A percentile compares a stretch with the other conserved stretches of the same genome.
Evolutionary conservation across 2,329 filamentous ascomycete species (phyloP).

Genomic region (Trichoderma brevicompactum): DNA sequence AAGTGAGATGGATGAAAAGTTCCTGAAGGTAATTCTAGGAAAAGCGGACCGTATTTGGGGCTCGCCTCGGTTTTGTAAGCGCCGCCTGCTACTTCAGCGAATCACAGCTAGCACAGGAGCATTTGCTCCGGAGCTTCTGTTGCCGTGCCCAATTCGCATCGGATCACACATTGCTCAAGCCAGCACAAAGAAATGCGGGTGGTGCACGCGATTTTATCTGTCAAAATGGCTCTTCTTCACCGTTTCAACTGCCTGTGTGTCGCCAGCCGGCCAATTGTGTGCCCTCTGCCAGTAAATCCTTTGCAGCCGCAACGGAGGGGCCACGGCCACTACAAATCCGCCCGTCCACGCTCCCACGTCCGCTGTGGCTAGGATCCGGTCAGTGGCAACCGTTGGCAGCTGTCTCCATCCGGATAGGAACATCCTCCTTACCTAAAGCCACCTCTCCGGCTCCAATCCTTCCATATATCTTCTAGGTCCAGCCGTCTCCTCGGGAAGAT

Average conservation of each 20-base stretch:
- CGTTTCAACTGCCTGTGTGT: slow-evolving; percentile 25
- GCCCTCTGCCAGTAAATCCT: slow-evolving; percentile 29
- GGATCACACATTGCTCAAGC: slow-evolving; percentile 38
- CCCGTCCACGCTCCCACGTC: slow-evolving; percentile 13
- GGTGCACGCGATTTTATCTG: slow-evolving; percentile 39
- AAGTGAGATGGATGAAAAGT: slow-evolving; percentile 23
- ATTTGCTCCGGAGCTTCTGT: slow-evolving; percentile 41
- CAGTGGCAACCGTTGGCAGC: slow-evolving; percentile 27
- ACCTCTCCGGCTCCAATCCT: neutral
- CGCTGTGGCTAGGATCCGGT: slow-evolving; percentile 23
- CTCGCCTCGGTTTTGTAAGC: slow-evolving; percentile 38
- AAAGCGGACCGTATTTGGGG: slow-evolving; percentile 33
- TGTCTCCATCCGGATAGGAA: slow-evolving; percentile 24
- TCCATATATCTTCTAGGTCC: slow-evolving; percentile 20
- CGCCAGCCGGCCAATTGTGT: slow-evolving; percentile 19
- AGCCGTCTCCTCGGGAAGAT: slow-evolving; percentile 5
- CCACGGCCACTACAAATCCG: slow-evolving; percentile 18
- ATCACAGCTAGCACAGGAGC: slow-evolving; percentile 39
- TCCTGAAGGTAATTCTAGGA: slow-evolving; percentile 29
- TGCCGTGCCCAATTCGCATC: slow-evolving; percentile 29
- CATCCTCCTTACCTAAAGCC: slow-evolving; percentile 23
- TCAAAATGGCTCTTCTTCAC: slow-evolving; percentile 40
- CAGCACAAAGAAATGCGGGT: slow-evolving; percentile 34
- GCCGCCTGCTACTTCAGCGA: slow-evolving; percentile 40
- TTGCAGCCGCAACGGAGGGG: slow-evolving; percentile 24